Evolutionary conservation across 257 asterid genomes (phyloP), one percentile per base, ranked within the genome.

Genomic region (Misopates orontium): DNA sequence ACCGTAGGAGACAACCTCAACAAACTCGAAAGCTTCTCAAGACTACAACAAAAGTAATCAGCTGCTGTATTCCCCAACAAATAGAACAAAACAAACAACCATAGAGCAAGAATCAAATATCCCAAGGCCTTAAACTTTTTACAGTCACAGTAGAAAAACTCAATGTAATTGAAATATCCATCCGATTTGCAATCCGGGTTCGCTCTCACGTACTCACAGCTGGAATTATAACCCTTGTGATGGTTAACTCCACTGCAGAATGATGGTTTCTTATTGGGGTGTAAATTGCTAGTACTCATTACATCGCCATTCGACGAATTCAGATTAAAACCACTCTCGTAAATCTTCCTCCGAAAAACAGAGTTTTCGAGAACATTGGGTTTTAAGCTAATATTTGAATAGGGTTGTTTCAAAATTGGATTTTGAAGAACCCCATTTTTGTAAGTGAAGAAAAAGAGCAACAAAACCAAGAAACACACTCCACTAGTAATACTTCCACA

Each of bases 1-100:
- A 90, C 90, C 0, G 93, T 87, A 10, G 97, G 91, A 4, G 93
- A 84, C 36, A 90, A 19, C 45, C 71, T 77, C 79, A 87, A 68
- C 71, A 86, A 48, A 74, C 10, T 56, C 0, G 96, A 79, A 3
- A 90, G 83, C 69, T 77, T 84, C 31, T 87, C 96, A 25, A 90
- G 84, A 77, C 83, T 75, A 69, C 78, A 70, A 66, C 96, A 90
- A 71, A 90, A 90, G 71, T 85, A 90, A 77, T 87, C 96, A 1
- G 96, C 85, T 0, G 96, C 96, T 0, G 97, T 90, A n/a, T 90
- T 88, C 1, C 97, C 97, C 60, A 90, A 72, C 31, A 90, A n/a
- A 67, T 87, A 90, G 72, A 90, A 87, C 75, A 90, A 61, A 50
- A 85, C 67, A 8, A 86, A 51, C 75, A 88, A 60, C 97, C 97